Evolutionary conservation across 306 rosid species (phyloP).

Genomic region (Spatholobus suberectus): DNA sequence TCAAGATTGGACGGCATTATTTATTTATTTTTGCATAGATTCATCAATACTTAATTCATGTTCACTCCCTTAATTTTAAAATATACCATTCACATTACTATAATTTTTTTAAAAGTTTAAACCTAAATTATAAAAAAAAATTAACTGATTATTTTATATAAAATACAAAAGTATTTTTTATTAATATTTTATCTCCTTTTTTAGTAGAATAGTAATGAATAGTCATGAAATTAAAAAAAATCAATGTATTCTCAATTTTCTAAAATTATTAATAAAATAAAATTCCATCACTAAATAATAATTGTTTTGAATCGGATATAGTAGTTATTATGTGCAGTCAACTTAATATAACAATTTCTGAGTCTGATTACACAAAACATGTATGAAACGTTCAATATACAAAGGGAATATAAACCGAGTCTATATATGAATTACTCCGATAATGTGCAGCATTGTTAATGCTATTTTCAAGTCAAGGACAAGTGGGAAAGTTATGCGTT

Average conservation of each 20-base stretch:
- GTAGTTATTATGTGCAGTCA: neutral
- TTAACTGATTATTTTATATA: neutral
- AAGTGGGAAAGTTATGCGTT: constrained; percentile 5
- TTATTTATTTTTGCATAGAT: neutral
- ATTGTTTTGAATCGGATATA: neutral
- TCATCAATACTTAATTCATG: neutral
- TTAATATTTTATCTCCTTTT: neutral
- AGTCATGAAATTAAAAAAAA: neutral
- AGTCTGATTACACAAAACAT: neutral
- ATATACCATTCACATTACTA: neutral
- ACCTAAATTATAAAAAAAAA: neutral
- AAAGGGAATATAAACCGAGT: neutral
- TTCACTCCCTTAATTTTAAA: neutral
- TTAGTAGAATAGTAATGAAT: neutral
- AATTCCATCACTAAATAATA: no score
- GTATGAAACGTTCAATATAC: neutral
- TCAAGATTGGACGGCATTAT: constrained; percentile 25
- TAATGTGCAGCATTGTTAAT: neutral
- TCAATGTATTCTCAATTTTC: neutral
- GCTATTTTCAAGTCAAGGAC: constrained; percentile 4
- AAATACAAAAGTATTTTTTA: no score
- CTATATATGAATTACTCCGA: neutral
- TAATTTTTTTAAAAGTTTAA: no score
- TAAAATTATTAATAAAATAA: neutral
- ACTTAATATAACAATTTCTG: neutral